Percentiles rank a stretch among this genome's conserved stretches.
phyloP scores from a whole-genome alignment of 257 asterid species.

The Salvia rosmarinus region DNA sequence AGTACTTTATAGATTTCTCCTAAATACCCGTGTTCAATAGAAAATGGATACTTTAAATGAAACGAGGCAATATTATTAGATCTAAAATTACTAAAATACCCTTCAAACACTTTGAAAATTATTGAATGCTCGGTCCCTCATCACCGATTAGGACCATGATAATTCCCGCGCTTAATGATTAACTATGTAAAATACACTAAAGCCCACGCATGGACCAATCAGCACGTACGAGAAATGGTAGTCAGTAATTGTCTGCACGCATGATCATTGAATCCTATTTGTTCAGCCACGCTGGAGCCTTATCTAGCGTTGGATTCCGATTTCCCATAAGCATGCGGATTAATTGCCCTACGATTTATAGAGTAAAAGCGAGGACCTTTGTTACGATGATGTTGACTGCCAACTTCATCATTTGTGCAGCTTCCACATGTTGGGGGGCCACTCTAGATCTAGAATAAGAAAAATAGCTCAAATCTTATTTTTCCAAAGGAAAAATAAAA shows the following conservation, averaged over 20 bases:
- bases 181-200: background rate
- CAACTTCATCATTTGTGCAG: background rate
- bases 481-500: too few species aligned
- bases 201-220: background rate
- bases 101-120: too few species aligned
- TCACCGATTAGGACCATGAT: background rate
- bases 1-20: too few species aligned
- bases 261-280: constrained; percentile 8
- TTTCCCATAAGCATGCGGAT: constrained; percentile 27
- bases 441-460: background rate
- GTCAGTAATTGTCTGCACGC: constrained; percentile 29
- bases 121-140: too few species aligned
- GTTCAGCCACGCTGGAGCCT: background rate
- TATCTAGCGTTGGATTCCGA: constrained; percentile 17
- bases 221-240: constrained; percentile 4
- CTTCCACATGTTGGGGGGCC: background rate
- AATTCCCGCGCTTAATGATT: constrained; percentile 20
- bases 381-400: background rate
- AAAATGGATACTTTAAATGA: too few species aligned
- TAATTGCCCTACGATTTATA: background rate
- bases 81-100: too few species aligned
- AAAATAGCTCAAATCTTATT: too few species aligned
- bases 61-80: too few species aligned
- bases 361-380: background rate
- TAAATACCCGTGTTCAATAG: too few species aligned